Percentiles rank a stretch among this genome's conserved stretches.
phyloP scores from a whole-genome alignment of 2,329 filamentous ascomycete genomes.

The Colletotrichum melonis region DNA sequence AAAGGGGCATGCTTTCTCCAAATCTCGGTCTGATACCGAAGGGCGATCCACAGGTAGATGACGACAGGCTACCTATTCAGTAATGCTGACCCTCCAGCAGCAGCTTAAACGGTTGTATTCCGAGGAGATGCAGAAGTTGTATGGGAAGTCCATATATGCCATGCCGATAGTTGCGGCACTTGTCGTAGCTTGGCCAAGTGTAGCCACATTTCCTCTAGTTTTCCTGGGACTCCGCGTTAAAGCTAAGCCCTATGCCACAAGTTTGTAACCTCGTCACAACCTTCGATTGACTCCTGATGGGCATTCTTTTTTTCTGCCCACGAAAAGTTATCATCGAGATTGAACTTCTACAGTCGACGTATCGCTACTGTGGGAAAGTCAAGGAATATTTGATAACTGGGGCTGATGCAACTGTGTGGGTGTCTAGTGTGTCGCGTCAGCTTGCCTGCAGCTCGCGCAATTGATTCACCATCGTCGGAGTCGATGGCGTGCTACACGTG shows the following conservation, averaged over 20 bases:
- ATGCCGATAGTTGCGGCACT: not conserved
- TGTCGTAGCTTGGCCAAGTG: not conserved
- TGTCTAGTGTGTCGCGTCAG: conserved; percentile 23
- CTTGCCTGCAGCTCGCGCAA: conserved; percentile 28
- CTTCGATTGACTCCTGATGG: not conserved
- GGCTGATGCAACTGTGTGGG: conserved; percentile 4
- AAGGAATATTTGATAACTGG: not conserved
- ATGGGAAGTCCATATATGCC: not conserved
- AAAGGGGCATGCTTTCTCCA: not conserved
- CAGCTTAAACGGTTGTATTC: not conserved
- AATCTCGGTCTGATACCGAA: conserved; percentile 9
- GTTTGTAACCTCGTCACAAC: not conserved
- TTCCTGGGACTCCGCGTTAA: not conserved
- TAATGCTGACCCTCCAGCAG: not conserved
- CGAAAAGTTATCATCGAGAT: not conserved
- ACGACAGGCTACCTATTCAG: not conserved
- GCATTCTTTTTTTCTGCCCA: not conserved
- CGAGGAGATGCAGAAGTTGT: not conserved
- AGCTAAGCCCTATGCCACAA: not conserved
- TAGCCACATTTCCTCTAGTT: not conserved
- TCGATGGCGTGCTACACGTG: conserved; percentile 25
- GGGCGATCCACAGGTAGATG: not conserved
- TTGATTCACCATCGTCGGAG: conserved; percentile 28
- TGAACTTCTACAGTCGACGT: not conserved
- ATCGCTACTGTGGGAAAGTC: not conserved